These are phyloP conservation scores for Fusarium devonianum DNA, from an alignment of 2,329 filamentous ascomycete species.

Conservation along the genomic window DNA sequence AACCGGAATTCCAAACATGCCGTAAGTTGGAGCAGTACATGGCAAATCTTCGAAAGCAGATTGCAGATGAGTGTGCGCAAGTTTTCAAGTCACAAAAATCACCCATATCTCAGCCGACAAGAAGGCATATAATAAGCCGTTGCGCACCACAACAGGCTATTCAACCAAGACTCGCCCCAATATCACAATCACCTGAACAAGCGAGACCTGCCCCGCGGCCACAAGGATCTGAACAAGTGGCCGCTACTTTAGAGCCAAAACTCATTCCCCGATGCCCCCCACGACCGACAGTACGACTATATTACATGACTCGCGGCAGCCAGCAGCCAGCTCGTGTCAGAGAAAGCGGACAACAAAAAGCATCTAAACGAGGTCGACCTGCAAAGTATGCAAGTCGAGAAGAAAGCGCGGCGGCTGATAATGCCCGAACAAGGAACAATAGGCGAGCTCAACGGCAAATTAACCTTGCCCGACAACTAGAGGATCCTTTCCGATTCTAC, in stretches of 20 bases:
- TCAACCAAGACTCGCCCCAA: constrained; percentile 2
- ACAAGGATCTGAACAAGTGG: not conserved
- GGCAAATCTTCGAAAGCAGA: constrained; percentile 1
- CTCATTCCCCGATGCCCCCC: not conserved
- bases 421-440: not conserved
- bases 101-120: not conserved
- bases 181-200: not conserved
- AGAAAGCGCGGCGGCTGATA: constrained; percentile 4
- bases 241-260: not conserved
- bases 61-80: not conserved
- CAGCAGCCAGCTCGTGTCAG: not conserved
- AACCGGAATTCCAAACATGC: not conserved
- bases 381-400: constrained; percentile 5
- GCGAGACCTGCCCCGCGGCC: no score
- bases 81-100: constrained; percentile 1
- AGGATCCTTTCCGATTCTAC: not conserved
- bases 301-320: constrained; percentile 1
- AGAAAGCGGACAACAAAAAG: not conserved
- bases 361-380: constrained; percentile 3
- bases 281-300: constrained; percentile 2
- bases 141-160: not conserved
- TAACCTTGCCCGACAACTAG: not conserved
- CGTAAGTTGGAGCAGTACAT: not conserved
- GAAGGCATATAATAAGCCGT: constrained; percentile 1
- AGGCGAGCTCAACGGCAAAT: constrained; percentile 1